Evolutionary conservation across 192 early-diverging fungal species (phyloP).

Genomic region (Pecoramyces ruminantium): DNA sequence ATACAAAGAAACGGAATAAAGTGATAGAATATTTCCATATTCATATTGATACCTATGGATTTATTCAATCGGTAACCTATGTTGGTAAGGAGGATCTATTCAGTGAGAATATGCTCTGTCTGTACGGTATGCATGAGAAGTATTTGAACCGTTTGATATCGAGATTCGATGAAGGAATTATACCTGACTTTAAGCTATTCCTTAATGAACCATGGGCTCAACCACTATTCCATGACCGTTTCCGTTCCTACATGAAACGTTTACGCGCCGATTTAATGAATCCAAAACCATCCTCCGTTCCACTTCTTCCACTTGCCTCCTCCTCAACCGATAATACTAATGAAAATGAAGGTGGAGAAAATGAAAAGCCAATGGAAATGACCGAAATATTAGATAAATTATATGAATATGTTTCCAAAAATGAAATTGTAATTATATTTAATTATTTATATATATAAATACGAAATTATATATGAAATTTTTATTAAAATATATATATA

Average conservation of each 20-base stretch:
- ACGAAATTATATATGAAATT: neutral
- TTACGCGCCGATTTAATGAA: conserved; percentile 9
- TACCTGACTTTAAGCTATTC: conserved; percentile 24
- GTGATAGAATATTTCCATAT: conserved; percentile 20
- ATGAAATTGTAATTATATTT: conserved; percentile 4
- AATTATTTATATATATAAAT: neutral
- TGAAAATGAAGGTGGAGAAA: neutral
- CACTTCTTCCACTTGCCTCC: neutral
- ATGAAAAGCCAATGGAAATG: conserved; percentile 5
- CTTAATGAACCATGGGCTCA: conserved; percentile 29
- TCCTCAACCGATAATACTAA: neutral
- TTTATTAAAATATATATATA: too few relatives aligned
- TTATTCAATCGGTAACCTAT: conserved; percentile 27
- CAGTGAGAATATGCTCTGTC: conserved; percentile 16
- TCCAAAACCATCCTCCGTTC: neutral
- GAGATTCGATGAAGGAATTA: conserved; percentile 34
- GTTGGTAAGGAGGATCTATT: conserved; percentile 16
- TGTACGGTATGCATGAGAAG: conserved; percentile 29
- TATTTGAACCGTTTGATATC: conserved; percentile 26
- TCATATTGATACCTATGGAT: conserved; percentile 19
- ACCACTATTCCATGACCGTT: conserved; percentile 30
- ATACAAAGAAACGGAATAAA: neutral
- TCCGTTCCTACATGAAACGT: conserved; percentile 12
- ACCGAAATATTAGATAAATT: conserved; percentile 12
- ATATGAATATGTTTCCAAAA: conserved; percentile 5